Evolutionary conservation across 1,139 yeast species (phyloP), one percentile per base, ranked within the genome.

Genomic region (Barnettozyma hawaiiensis): DNA sequence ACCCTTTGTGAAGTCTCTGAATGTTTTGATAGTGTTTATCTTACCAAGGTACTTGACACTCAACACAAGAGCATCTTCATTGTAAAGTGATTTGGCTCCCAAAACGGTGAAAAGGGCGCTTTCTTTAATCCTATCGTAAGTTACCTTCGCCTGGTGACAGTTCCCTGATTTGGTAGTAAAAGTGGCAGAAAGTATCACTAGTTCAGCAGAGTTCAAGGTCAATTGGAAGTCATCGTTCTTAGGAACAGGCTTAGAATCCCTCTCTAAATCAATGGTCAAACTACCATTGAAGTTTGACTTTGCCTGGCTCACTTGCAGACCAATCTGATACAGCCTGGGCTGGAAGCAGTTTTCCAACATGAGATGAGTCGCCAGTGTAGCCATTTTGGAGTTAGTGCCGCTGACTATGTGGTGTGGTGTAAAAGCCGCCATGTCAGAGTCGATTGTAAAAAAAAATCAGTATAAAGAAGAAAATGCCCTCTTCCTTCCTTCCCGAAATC

Each of bases 1-100:
- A n/a, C 92, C 92, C 39, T 62, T 67, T 1, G 89, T 82, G 37
- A 61, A 61, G 52, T 81, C 86, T 35, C 66, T 62, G 53, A 64
- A 76, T 0, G 85, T 77, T 52, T 71, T 70, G 40, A 76, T 72
- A n/a, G 71, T 60, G 47, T 73, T 73, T 37, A 81, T 63, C 48
- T 73, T 75, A 2, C 85, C 89, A 47, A 79, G 58, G 51, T 75
- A 83, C 14, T 43, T 51, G 37, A 63, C 45, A 15, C 45, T 42
- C 12, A 54, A 42, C 9, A 41, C 22, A 16, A 45, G 44, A 36
- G 35, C 19, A 18, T 45, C 48, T 26, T 33, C 48, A 39, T 31
- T 48, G 35, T 49, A 47, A 5, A 51, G 40, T 2, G 34, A 20
- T 7, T 14, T 7, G 5, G 22, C 37, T 50, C 45, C 36, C 12